Evolutionary conservation across 208 protist genomes (phyloP).

Genomic region (Leishmania turanica): DNA sequence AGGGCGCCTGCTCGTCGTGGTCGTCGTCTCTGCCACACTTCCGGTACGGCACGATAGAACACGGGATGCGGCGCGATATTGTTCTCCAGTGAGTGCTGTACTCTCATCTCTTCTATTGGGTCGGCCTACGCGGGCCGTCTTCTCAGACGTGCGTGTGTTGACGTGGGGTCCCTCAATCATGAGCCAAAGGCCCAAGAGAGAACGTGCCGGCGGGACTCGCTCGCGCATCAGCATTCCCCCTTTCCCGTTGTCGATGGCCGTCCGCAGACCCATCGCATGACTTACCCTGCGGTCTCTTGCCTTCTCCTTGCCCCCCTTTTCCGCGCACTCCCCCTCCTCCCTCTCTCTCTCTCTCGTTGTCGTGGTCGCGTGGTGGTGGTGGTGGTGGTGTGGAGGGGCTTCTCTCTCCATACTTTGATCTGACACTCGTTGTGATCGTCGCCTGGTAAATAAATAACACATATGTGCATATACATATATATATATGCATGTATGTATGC

Average conservation of each 20-base stretch:
- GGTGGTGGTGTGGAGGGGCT: no score
- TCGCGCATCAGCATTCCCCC: background rate
- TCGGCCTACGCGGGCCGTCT: background rate
- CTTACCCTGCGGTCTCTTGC: background rate
- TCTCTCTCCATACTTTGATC: background rate
- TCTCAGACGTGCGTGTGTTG: background rate
- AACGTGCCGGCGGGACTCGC: background rate
- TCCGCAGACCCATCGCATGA: background rate
- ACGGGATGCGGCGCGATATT: background rate
- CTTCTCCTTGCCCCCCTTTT: no score
- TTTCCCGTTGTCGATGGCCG: background rate
- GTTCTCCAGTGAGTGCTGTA: background rate
- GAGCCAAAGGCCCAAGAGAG: background rate
- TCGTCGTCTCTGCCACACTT: background rate
- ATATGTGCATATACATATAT: no score
- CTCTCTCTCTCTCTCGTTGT: background rate
- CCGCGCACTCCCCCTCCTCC: background rate
- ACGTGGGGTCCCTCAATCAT: background rate
- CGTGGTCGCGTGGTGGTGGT: background rate
- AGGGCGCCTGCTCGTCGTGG: background rate
- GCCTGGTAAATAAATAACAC: background rate
- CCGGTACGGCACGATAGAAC: background rate
- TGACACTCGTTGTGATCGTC: background rate
- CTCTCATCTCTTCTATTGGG: background rate
- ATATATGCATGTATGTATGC: no score